These are phyloP conservation scores for Voacanga thouarsii DNA, from an alignment of 257 asterid genomes.

Conservation along the genomic window DNA sequence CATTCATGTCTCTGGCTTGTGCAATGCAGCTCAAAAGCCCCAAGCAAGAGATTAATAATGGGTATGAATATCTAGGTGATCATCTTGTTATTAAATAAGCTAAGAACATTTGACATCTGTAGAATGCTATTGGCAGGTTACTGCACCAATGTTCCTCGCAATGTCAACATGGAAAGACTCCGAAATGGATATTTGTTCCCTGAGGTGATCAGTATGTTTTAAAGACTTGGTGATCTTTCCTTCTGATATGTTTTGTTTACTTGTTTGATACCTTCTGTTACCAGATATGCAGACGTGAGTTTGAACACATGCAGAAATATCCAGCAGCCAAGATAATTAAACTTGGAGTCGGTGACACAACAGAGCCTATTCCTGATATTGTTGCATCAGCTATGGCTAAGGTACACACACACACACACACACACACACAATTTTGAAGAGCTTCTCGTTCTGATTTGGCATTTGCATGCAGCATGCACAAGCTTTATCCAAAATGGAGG, in stretches of 20 bases:
- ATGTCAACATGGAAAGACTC: constrained; percentile 66
- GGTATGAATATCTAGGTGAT: neutral
- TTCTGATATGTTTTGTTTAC: neutral
- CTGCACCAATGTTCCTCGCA: constrained; percentile 66
- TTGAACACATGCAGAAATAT: constrained; percentile 46
- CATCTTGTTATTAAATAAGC: too few species aligned
- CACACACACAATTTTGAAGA: too few species aligned
- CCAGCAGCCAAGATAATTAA: constrained; percentile 75
- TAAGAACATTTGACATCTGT: neutral
- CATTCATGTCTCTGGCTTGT: too few species aligned
- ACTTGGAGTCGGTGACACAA: constrained; percentile 88
- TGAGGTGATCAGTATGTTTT: constrained; percentile 41
- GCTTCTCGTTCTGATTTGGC: neutral
- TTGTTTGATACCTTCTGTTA: constrained; percentile 16
- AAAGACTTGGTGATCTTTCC: too few species aligned
- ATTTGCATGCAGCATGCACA: constrained; percentile 52
- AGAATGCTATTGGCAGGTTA: constrained; percentile 16
- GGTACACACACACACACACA: constrained; percentile 21
- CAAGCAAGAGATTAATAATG: neutral
- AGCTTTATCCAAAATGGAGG: constrained; percentile 57
- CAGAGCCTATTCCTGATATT: constrained; percentile 64
- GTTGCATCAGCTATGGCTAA: constrained; percentile 70
- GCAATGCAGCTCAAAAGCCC: too few species aligned
- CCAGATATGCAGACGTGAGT: constrained; percentile 28
- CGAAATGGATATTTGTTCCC: constrained; percentile 71